Evolutionary conservation across 2,329 filamentous ascomycete species (phyloP), one percentile per base, ranked within the genome.

Genomic region (Arthrobotrys musiformis): DNA sequence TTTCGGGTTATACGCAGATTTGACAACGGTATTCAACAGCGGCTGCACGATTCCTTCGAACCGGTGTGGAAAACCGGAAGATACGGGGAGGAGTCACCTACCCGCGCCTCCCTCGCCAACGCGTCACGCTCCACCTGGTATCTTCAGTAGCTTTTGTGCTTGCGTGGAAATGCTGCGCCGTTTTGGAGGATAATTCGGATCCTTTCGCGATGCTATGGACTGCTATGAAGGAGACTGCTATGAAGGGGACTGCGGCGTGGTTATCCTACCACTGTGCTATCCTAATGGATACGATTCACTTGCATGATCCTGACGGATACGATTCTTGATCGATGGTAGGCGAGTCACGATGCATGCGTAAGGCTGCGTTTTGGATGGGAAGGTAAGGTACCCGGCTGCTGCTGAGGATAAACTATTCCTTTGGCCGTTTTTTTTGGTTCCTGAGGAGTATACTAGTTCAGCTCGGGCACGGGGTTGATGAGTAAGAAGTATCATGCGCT

Each of bases 21-120:
- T n/a, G n/a, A n/a, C n/a, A n/a, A n/a, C n/a, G n/a, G n/a, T n/a
- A n/a, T n/a, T n/a, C n/a, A n/a, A n/a, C n/a, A n/a, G n/a, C n/a
- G n/a, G n/a, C n/a, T n/a, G n/a, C n/a, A n/a, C n/a, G n/a, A n/a
- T n/a, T n/a, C n/a, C n/a, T n/a, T n/a, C n/a, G n/a, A n/a, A n/a
- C n/a, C n/a, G n/a, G n/a, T n/a, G n/a, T n/a, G n/a, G n/a, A n/a
- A n/a, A n/a, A n/a, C n/a, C n/a, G n/a, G n/a, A n/a, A n/a, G n/a
- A n/a, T n/a, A n/a, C n/a, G n/a, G n/a, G n/a, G n/a, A 46, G 58
- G 62, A 46, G 68, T 72, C 68, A 72, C 13, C 4, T 7, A 17
- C 30, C 68, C 58, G 68, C 68, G 68, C 68, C 68, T 72, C 68
- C 40, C 26, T 28, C 17, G 68, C 58, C 60, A 56, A 72, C 68